Conservation (phyloP, 73 alveolate species). For the Urostyla sp. region DNA sequence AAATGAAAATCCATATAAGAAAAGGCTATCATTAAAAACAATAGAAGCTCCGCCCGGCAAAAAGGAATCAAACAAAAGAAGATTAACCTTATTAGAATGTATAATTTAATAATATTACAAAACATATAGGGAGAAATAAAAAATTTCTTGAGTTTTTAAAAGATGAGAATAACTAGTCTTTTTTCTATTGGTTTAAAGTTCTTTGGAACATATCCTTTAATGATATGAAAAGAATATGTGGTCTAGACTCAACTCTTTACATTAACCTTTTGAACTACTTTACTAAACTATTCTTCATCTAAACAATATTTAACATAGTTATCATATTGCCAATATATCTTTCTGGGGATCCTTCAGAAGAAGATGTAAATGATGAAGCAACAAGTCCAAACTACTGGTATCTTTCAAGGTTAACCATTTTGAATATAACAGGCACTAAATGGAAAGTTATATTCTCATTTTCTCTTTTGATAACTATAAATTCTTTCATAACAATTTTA, state of each 20-base stretch:
- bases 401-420: slow-evolving; percentile 1
- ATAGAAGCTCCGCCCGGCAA: too few relatives aligned
- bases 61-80: too few relatives aligned
- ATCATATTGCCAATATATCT: slow-evolving; percentile 30
- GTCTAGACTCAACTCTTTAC: slow-evolving; percentile 37
- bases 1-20: too few relatives aligned
- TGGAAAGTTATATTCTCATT: slow-evolving; percentile 14
- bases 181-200: too few relatives aligned
- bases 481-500: not conserved
- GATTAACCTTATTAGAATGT: too few relatives aligned
- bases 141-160: too few relatives aligned
- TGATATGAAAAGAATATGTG: slow-evolving; percentile 48
- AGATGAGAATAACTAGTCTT: too few relatives aligned
- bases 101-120: too few relatives aligned
- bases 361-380: not conserved
- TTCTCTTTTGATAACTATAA: slow-evolving; percentile 1
- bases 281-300: slow-evolving; percentile 32
- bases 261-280: slow-evolving; percentile 1
- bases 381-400: not conserved
- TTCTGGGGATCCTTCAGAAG: slow-evolving; percentile 15
- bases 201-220: too few relatives aligned
- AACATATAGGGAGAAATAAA: too few relatives aligned
- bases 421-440: slow-evolving; percentile 26
- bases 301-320: slow-evolving; percentile 18
- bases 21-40: too few relatives aligned